phyloP scores from a whole-genome alignment of 140 eudicot genomes.

The Ambrosia hybrid region DNA sequence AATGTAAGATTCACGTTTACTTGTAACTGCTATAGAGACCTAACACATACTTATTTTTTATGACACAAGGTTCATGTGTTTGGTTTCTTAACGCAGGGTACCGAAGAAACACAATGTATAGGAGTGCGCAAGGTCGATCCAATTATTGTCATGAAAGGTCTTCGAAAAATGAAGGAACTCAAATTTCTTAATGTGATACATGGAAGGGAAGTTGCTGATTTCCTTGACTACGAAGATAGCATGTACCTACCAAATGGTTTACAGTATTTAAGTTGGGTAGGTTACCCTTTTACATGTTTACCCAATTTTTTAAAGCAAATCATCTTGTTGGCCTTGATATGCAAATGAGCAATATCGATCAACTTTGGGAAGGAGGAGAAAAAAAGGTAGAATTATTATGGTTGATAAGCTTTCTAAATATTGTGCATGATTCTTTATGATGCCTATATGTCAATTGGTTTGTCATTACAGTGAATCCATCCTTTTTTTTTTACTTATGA shows the following conservation, averaged over 20 bases:
- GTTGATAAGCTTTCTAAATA: neutral
- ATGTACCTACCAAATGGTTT: slow-evolving; percentile 19
- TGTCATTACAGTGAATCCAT: neutral
- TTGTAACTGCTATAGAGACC: too few relatives aligned
- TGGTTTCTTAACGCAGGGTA: neutral
- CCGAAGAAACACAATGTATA: slow-evolving; percentile 4
- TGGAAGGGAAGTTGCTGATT: too few relatives aligned
- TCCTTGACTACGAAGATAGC: too few relatives aligned
- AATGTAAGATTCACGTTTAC: slow-evolving; percentile 10
- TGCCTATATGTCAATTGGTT: neutral
- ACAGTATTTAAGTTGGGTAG: neutral
- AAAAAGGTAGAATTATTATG: slow-evolving; percentile 8
- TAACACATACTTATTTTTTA: neutral
- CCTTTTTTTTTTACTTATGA: neutral
- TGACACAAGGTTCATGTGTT: neutral
- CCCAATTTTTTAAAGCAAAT: slow-evolving; percentile 22
- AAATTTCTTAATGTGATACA: too few relatives aligned
- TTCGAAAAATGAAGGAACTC: slow-evolving; percentile 13
- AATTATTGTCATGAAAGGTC: slow-evolving; percentile 6
- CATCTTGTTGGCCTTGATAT: too few relatives aligned
- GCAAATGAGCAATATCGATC: neutral
- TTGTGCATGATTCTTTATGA: neutral
- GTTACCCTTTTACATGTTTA: neutral
- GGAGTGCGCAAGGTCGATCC: neutral
- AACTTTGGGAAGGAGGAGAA: slow-evolving; percentile 17